Conservation (phyloP, 2,329 filamentous ascomycete species). For the Chrysoporthe deuterocubensis region DNA sequence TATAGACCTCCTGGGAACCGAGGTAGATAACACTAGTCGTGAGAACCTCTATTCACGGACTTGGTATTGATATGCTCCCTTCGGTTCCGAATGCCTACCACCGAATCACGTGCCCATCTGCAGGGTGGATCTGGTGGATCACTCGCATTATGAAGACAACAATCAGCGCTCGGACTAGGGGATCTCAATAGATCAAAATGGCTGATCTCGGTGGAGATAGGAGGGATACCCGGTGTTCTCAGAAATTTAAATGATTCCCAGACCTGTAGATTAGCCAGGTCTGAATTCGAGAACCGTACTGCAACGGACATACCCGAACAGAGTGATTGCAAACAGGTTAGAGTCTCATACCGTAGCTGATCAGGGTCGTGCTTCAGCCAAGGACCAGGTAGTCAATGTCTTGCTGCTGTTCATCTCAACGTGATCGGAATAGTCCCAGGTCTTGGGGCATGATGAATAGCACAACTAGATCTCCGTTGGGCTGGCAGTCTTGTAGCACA, state of each 20-base stretch:
- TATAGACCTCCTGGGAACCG: too few species aligned
- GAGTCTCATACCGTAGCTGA: background rate
- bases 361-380: background rate
- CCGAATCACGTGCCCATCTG: too few species aligned
- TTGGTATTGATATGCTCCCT: background rate
- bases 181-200: background rate
- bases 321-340: background rate
- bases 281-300: background rate
- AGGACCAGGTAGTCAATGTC: background rate
- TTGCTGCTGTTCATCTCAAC: background rate
- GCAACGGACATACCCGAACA: background rate
- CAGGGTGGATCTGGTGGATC: too few species aligned
- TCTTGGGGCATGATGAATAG: background rate
- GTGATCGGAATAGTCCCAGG: background rate
- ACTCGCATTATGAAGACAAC: background rate
- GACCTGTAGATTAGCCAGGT: background rate
- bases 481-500: background rate
- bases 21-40: background rate
- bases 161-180: background rate
- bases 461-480: background rate
- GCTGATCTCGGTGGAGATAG: background rate
- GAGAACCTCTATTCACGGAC: background rate
- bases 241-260: background rate
- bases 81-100: background rate
- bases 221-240: too few species aligned